Percentiles rank a stretch among this genome's conserved stretches.
These are phyloP conservation scores for Trypanosoma theileri DNA, from an alignment of 208 protist species.

Conservation along the genomic window DNA sequence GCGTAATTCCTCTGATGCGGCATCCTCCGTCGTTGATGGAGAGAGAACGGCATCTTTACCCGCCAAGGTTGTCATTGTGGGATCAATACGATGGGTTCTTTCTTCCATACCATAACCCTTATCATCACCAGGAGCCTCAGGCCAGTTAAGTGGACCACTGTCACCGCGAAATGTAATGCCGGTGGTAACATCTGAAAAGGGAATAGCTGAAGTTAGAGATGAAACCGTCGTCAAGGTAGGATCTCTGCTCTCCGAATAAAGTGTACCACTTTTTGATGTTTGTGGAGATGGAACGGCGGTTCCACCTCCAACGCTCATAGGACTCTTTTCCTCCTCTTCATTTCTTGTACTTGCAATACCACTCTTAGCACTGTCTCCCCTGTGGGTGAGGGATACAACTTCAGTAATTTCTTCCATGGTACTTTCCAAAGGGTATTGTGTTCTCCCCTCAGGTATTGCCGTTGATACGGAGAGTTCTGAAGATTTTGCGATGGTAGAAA, in stretches of 20 bases:
- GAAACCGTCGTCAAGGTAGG: no score
- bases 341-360: background rate
- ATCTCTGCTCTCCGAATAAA: background rate
- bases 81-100: no score
- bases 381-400: no score
- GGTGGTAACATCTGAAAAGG: no score
- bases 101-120: no score
- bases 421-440: background rate
- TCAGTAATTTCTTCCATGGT: no score
- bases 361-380: background rate
- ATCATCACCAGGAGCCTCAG: no score
- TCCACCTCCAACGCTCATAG: background rate
- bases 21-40: no score
- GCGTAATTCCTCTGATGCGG: slow-evolving; percentile 9
- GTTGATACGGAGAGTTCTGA: slow-evolving; percentile 9
- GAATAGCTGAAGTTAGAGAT: no score
- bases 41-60: background rate
- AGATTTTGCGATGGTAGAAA: slow-evolving; percentile 8
- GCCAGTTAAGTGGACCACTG: no score
- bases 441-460: background rate
- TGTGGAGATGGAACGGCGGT: background rate
- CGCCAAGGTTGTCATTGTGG: no score
- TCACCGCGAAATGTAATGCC: no score
- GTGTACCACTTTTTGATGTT: background rate
- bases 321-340: background rate